Evolutionary conservation across 257 asterid genomes (phyloP), one percentile per base, ranked within the genome.

Genomic region (Fraxinus excelsior): DNA sequence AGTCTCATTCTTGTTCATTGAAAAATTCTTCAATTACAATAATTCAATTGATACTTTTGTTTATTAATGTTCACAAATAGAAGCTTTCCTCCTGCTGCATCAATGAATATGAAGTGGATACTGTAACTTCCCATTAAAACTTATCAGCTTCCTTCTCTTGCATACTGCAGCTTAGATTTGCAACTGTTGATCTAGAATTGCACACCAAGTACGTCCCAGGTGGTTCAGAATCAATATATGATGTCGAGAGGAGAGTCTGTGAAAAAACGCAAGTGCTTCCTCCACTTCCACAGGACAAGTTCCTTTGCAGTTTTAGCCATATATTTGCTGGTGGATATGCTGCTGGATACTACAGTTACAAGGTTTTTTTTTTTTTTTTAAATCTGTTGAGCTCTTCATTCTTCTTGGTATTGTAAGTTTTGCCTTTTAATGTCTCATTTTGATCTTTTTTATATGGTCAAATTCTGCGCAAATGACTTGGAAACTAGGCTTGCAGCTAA

Each of bases 261-360:
- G 80, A 87, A 83, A 96, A 73, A 83, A 93, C 97, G 68, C 96
- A 91, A 84, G 87, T 96, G 71, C 91, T 96, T 78, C 94, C 93
- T 78, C 94, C 98, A 67, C 92, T 93, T 75, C 88, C 94, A 19
- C 97, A 93, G 62, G 97, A 96, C 82, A 89, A 85, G 79, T 96
- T 96, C 89, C 99, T 96, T 32, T 88, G 97, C 73, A 76, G 97
- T 80, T 96, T 96, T 70, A 90, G 92, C 80, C 99, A 96, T 88
- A 93, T 96, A 69, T 96, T 96, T 88, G 97, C 90, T 19, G 97
- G 97, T 82, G 98, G 97, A 82, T 96, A 93, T 82, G 98, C 98
- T 53, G 99, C 99, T 76, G 99, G 99, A 75, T 96, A 96, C 88
- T 96, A 96, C 85, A 96, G 99, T 85, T 96, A 96, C 90, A 91